Conservation (phyloP, 202 grass and related monocot genomes). For the Saccharum hybrid region DNA sequence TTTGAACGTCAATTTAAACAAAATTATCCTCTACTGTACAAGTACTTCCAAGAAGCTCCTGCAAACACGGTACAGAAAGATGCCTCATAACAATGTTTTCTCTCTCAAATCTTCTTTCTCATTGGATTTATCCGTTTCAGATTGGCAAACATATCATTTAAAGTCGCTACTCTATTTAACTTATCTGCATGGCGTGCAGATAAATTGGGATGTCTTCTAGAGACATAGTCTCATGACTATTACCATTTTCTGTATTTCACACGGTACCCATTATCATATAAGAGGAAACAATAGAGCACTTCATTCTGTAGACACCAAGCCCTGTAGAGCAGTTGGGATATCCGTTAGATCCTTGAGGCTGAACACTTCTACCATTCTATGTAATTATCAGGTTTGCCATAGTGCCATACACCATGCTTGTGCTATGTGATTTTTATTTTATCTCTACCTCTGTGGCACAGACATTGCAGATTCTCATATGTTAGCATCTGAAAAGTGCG, state of each 20-base stretch:
- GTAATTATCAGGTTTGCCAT: slow-evolving; percentile 1
- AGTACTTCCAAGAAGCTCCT: slow-evolving; percentile 86
- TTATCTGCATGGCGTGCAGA: neutral
- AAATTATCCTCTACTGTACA: slow-evolving; percentile 67
- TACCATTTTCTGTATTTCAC: neutral
- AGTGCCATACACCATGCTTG: neutral
- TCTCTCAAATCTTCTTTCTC: slow-evolving; percentile 3
- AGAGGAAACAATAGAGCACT: neutral
- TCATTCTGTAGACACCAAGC: neutral
- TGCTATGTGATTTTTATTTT: neutral
- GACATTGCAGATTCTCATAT: neutral
- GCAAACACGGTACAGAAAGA: slow-evolving; percentile 44
- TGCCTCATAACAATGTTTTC: neutral
- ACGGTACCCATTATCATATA: neutral
- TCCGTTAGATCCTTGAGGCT: slow-evolving; percentile 28
- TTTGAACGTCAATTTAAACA: slow-evolving; percentile 77
- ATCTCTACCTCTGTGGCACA: slow-evolving; percentile 11
- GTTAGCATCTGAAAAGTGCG: slow-evolving; percentile 2
- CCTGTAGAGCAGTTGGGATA: neutral
- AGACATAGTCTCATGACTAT: slow-evolving; percentile 9
- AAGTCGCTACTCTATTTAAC: slow-evolving; percentile 27
- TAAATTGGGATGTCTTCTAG: neutral
- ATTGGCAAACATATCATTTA: slow-evolving; percentile 1
- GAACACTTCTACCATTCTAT: neutral
- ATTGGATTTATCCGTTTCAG: neutral